phyloP scores from a whole-genome alignment of 345 rosid species.

The sweet orange (Citrus sinensis) region DNA sequence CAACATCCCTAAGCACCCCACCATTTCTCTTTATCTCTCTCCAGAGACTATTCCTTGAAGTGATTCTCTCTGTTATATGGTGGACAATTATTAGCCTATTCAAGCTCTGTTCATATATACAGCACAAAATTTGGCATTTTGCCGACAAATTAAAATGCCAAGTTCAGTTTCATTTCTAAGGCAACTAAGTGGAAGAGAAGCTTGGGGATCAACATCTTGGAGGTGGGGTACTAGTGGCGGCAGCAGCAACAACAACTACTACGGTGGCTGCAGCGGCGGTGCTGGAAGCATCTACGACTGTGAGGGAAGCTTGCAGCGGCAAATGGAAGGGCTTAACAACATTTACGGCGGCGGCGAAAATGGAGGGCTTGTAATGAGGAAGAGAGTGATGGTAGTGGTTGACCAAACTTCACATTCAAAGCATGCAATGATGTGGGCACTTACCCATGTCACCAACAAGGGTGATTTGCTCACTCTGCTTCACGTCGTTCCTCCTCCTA shows the following conservation, averaged over 20 bases:
- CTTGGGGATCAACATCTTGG: conserved; percentile 52
- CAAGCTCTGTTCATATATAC: background rate
- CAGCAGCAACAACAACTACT: background rate
- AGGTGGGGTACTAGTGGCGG: conserved; percentile 41
- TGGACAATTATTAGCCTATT: background rate
- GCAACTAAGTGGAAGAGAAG: conserved; percentile 60
- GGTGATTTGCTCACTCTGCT: conserved; percentile 87
- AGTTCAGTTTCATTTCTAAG: conserved; percentile 52
- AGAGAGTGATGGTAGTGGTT: conserved; percentile 90
- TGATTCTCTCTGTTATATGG: background rate
- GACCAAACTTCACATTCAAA: conserved; percentile 69
- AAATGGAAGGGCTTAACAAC: conserved; percentile 53
- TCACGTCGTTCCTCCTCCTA: conserved; percentile 49
- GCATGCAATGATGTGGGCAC: conserved; percentile 99
- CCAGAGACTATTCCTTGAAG: background rate
- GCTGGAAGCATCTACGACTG: conserved; percentile 10
- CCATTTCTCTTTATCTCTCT: background rate
- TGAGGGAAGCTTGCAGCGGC: conserved; percentile 22
- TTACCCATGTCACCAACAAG: conserved; percentile 75
- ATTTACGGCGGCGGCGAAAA: conserved; percentile 23
- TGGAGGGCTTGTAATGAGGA: conserved; percentile 48
- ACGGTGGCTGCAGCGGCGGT: conserved; percentile 14
- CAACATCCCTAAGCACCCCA: background rate
- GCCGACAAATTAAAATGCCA: conserved; percentile 16
- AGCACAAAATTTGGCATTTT: background rate